Evolutionary conservation across 495 filamentous ascomycete species (phyloP).

Genomic region (Penicillium riverlandense): DNA sequence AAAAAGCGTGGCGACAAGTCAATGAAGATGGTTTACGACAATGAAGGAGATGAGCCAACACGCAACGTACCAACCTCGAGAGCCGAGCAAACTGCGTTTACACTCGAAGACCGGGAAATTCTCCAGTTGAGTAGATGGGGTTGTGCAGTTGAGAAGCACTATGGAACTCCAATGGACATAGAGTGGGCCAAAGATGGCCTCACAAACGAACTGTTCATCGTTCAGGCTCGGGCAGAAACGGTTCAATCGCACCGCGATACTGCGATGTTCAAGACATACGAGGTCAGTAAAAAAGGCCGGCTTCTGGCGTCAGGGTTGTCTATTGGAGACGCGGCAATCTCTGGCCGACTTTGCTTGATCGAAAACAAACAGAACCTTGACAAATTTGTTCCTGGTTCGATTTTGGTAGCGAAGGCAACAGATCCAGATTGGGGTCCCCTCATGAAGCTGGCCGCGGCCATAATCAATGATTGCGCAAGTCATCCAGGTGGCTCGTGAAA

Average conservation of each 20-base stretch:
- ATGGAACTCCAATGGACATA: constrained; percentile 30
- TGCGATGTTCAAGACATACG: constrained; percentile 21
- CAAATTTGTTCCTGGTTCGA: constrained; percentile 21
- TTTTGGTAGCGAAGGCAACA: constrained; percentile 22
- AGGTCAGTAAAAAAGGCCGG: constrained; percentile 18
- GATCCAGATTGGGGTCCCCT: constrained; percentile 34
- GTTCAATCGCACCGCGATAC: constrained; percentile 25
- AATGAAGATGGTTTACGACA: constrained; percentile 12
- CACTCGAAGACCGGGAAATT: constrained; percentile 23
- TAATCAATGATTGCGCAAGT: constrained; percentile 29
- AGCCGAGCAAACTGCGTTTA: constrained; percentile 22
- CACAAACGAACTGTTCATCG: constrained; percentile 25
- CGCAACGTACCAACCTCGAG: constrained; percentile 30
- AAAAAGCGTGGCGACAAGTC: constrained; percentile 9
- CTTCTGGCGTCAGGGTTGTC: constrained; percentile 17
- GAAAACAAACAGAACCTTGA: constrained; percentile 19
- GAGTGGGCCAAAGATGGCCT: constrained; percentile 33
- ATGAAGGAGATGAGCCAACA: constrained; percentile 7
- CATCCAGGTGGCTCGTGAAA: constrained; percentile 13
- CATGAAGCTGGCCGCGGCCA: constrained; percentile 28
- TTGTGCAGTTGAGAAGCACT: constrained; percentile 26
- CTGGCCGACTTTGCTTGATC: constrained; percentile 25
- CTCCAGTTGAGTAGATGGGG: constrained; percentile 28
- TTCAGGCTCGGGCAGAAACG: constrained; percentile 30
- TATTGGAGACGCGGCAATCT: constrained; percentile 25